Evolutionary conservation across 768 basidiomycete genomes (phyloP).

Genomic region (Mycena haematopus): DNA sequence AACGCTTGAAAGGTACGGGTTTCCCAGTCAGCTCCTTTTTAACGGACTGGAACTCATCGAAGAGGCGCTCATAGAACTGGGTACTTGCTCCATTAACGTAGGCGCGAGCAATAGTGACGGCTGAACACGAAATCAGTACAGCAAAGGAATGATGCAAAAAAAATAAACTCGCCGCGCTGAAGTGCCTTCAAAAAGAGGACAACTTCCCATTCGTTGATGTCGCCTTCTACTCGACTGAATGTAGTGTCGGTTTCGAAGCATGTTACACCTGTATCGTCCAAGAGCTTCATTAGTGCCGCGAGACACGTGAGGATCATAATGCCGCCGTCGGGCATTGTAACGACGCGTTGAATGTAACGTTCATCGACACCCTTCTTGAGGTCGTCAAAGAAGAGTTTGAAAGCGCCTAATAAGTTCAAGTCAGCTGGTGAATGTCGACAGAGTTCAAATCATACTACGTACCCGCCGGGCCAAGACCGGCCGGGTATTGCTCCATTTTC

Average conservation of each 20-base stretch:
- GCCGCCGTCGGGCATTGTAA: neutral
- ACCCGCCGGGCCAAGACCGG: slow-evolving; percentile 1
- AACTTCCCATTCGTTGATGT: slow-evolving; percentile 23
- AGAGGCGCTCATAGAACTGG: no score
- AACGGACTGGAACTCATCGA: no score
- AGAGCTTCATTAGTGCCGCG: slow-evolving; percentile 10
- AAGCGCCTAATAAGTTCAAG: neutral
- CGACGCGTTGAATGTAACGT: slow-evolving; percentile 5
- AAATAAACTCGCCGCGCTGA: slow-evolving; percentile 10
- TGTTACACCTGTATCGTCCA: slow-evolving; percentile 15
- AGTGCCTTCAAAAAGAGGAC: slow-evolving; percentile 17
- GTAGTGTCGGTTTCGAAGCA: slow-evolving; percentile 24
- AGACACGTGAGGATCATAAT: slow-evolving; percentile 21
- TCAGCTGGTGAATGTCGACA: neutral
- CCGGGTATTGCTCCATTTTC: slow-evolving; percentile 2
- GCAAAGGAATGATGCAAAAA: no score
- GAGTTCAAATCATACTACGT: neutral
- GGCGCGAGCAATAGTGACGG: no score
- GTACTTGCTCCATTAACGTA: no score
- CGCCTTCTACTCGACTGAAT: slow-evolving; percentile 4
- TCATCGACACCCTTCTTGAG: neutral
- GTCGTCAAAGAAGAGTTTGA: slow-evolving; percentile 8
- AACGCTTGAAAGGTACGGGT: no score
- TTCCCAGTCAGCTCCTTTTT: no score
- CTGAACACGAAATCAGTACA: no score